phyloP scores from a whole-genome alignment of 1,284 basidiomycete genomes.

The Sporisorium scitamineum region DNA sequence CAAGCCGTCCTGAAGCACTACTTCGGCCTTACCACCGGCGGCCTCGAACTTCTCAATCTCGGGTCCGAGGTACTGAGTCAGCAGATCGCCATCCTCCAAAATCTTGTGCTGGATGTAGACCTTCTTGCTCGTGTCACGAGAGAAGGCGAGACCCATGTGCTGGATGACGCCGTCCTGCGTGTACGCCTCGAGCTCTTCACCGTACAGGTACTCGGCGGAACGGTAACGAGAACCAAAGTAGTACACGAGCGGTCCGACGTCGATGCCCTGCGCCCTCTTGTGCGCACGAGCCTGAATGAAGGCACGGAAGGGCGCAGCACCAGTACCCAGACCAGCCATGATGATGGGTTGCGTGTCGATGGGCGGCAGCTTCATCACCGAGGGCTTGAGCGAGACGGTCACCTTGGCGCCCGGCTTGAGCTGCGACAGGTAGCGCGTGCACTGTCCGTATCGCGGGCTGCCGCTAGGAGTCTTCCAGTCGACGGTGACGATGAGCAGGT shows the following conservation, averaged over 20 bases:
- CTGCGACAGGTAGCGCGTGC: conserved; percentile 90
- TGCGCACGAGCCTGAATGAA: conserved; percentile 94
- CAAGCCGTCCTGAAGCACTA: conserved; percentile 73
- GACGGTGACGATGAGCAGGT: conserved; percentile 93
- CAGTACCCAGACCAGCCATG: conserved; percentile 98
- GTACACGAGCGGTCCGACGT: conserved; percentile 92
- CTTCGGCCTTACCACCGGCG: conserved; percentile 64
- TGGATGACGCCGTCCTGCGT: conserved; percentile 86
- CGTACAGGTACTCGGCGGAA: conserved; percentile 94
- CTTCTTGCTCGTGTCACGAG: conserved; percentile 88
- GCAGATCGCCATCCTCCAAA: conserved; percentile 83
- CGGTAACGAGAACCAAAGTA: conserved; percentile 98
- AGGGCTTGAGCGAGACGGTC: conserved; percentile 97
- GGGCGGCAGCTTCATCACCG: conserved; percentile 98
- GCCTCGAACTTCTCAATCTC: conserved; percentile 74
- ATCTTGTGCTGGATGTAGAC: conserved; percentile 99
- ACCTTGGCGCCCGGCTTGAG: conserved; percentile 89
- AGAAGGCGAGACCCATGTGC: conserved; percentile 93
- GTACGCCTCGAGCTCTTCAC: conserved; percentile 80
- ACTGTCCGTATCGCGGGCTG: conserved; percentile 87
- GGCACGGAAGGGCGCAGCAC: conserved; percentile 97
- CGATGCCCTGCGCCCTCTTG: conserved; percentile 80
- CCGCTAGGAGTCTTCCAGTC: conserved; percentile 90
- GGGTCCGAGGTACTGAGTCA: conserved; percentile 73
- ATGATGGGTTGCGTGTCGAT: conserved; percentile 89